Conservation (phyloP, 2,329 filamentous ascomycete genomes). For the Alternaria sp. region DNA sequence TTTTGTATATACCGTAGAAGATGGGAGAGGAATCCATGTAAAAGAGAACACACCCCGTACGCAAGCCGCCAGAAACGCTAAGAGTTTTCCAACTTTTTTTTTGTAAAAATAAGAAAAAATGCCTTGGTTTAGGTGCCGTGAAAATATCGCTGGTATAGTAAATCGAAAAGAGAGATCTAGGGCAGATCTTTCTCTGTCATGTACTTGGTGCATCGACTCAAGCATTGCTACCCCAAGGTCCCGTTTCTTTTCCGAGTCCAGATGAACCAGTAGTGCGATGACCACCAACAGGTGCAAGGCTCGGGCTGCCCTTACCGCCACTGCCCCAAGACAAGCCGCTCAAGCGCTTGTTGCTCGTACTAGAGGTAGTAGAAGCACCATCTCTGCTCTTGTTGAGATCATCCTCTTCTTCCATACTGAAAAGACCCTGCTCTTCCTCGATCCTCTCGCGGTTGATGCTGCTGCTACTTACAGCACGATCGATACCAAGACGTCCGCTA, state of each 20-base stretch:
- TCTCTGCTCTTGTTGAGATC: constrained; percentile 46
- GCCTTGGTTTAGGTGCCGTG: constrained; percentile 10
- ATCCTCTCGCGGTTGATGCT: constrained; percentile 53
- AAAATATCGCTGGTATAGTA: not conserved
- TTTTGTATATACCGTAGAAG: constrained; percentile 21
- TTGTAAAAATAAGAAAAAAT: constrained; percentile 7
- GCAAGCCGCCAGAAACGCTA: constrained; percentile 22
- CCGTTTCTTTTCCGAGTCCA: constrained; percentile 32
- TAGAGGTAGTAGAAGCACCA: constrained; percentile 46
- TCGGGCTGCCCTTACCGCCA: constrained; percentile 49
- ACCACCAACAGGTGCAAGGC: constrained; percentile 46
- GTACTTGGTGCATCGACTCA: constrained; percentile 3
- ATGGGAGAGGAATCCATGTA: not conserved
- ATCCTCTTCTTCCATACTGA: constrained; percentile 55
- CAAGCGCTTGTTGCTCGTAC: constrained; percentile 48
- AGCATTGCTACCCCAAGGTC: constrained; percentile 33
- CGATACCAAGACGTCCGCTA: constrained; percentile 44
- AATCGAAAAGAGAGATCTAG: not conserved
- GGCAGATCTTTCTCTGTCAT: not conserved
- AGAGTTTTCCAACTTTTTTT: constrained; percentile 17
- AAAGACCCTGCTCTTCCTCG: constrained; percentile 55
- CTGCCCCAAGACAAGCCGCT: constrained; percentile 51
- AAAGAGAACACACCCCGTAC: constrained; percentile 13
- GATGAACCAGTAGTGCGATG: constrained; percentile 36
- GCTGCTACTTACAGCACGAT: constrained; percentile 53